Evolutionary conservation across 2,329 filamentous ascomycete genomes (phyloP).

Genomic region (Verticillium zaregamsianum): DNA sequence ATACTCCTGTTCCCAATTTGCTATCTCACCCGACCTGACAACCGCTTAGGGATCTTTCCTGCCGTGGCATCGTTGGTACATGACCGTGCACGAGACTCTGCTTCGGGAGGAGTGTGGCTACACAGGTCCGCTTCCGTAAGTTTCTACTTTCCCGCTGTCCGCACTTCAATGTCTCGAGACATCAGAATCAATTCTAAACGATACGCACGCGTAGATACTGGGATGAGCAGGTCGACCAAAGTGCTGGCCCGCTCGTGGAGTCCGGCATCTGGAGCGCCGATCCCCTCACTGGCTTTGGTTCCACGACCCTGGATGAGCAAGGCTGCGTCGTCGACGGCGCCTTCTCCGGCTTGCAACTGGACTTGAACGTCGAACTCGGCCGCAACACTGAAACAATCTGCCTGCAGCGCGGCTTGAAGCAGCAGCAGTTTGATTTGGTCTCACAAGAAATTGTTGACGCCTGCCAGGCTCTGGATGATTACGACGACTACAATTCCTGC

Average conservation of each 20-base stretch:
- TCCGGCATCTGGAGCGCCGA: slow-evolving; percentile 1
- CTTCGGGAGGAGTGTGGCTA: slow-evolving; percentile 22
- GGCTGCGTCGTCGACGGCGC: slow-evolving; percentile 7
- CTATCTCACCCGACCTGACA: background rate
- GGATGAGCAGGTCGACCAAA: slow-evolving; percentile 6
- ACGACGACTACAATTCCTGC: slow-evolving; percentile 6
- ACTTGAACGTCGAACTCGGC: slow-evolving; percentile 2
- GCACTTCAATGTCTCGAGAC: background rate
- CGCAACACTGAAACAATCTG: background rate
- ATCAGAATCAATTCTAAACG: too few species aligned
- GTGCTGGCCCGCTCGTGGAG: background rate
- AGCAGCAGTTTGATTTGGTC: slow-evolving; percentile 3
- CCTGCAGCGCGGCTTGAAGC: slow-evolving; percentile 4
- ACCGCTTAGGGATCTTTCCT: slow-evolving; percentile 6
- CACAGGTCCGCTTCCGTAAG: slow-evolving; percentile 18
- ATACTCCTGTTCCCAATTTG: background rate
- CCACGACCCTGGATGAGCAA: background rate
- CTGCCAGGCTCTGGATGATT: slow-evolving; percentile 3
- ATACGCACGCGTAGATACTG: slow-evolving; percentile 3
- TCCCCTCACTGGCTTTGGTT: slow-evolving; percentile 7
- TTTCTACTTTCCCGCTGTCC: background rate
- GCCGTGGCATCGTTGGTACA: slow-evolving; percentile 22
- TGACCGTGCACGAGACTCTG: slow-evolving; percentile 21
- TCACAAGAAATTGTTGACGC: slow-evolving; percentile 7
- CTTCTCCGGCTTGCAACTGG: slow-evolving; percentile 3